Evolutionary conservation across 2,329 filamentous ascomycete species (phyloP), one percentile per base, ranked within the genome.

Genomic region (Alternaria ethzedia): DNA sequence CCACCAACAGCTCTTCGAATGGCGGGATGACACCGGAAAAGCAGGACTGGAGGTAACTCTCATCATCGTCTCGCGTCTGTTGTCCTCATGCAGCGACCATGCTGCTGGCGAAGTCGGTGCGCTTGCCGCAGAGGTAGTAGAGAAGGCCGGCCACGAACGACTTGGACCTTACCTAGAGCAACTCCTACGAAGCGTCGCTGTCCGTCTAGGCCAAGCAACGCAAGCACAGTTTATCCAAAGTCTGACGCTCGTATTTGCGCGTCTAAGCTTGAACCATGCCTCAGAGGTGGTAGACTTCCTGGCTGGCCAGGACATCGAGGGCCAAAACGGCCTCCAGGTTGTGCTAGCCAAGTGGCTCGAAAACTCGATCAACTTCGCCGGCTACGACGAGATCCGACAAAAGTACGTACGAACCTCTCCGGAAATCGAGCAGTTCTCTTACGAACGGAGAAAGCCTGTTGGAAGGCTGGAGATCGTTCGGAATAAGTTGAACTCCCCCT

Each of bases 281-380:
- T 88, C 89, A 23, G 96, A 98, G 73, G 94, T 99, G 2, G 91
- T 98, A 13, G 90, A 96, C 59, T 99, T 99, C 82, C 85, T 99
- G 30, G 91, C 91, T 64, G 90, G 93, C 74, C 90, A 97, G 66
- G 87, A 93, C 70, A 91, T 98, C 68, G 88, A 89, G 51, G 90
- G 90, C 17, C 86, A 91, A 75, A 96, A 87, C 74, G 96, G 94
- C n/a, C 83, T 99, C 8, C 89, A 94, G 67, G 90, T 97, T 23
- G 96, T 99, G 4, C 83, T 98, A 69, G 87, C 90, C 81, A 97
- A 98, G 82, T 99, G 96, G 96, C 85, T 99, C 1, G 96, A 98
- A 82, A 97, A 98, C 80, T 97, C 94, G 5, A 88, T 97, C 80
- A 97, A 91, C 80, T 99, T 99, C 81, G 94, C 94, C n/a, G 96